Evolutionary conservation across 202 grass and related monocot genomes (phyloP).

Genomic region (Brachypodium distachyon): DNA sequence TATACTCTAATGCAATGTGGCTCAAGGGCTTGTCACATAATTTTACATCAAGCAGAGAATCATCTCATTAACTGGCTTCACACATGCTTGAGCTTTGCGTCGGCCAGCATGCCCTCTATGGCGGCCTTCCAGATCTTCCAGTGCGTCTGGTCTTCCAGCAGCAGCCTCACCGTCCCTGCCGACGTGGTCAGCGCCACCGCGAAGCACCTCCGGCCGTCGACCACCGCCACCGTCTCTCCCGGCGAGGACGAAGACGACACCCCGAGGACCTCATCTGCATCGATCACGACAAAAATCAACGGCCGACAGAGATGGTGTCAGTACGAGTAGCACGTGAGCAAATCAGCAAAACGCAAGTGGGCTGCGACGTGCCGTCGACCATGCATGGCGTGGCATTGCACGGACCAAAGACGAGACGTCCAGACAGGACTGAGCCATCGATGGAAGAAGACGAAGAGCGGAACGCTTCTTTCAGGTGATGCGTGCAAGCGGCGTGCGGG

Average conservation of each 20-base stretch:
- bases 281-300: constrained; percentile 4
- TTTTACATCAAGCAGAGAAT: not conserved
- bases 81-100: constrained; percentile 4
- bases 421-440: not conserved
- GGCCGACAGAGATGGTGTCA: not conserved
- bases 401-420: not conserved
- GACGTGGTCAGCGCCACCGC: constrained; percentile 43
- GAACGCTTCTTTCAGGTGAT: not conserved
- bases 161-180: constrained; percentile 39
- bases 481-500: not conserved
- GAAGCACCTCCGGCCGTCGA: constrained; percentile 27
- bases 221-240: not conserved
- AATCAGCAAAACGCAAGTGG: too few relatives aligned
- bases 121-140: constrained; percentile 70
- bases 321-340: too few relatives aligned
- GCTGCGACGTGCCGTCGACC: not conserved
- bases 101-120: constrained; percentile 45
- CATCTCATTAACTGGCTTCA: not conserved
- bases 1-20: not conserved
- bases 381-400: not conserved
- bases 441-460: too few relatives aligned
- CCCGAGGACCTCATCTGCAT: constrained; percentile 55
- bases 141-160: constrained; percentile 62
- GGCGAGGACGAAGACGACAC: too few relatives aligned
- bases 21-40: too few relatives aligned